phyloP scores from a whole-genome alignment of 2,329 filamentous ascomycete genomes.

The Penicillium sp. region DNA sequence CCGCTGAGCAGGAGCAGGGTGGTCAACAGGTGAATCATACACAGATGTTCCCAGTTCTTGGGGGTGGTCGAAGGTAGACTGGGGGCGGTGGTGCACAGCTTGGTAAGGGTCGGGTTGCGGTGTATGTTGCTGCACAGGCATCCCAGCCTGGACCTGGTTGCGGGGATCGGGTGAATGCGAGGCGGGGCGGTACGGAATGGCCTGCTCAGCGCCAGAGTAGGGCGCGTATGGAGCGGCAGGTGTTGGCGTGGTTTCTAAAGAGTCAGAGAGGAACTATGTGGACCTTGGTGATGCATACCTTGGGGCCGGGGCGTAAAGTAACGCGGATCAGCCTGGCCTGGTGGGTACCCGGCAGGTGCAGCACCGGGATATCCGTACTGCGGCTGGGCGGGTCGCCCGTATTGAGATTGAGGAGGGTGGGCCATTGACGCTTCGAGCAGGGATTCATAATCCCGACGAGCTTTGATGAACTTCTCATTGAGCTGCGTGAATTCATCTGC shows the following conservation, averaged over 20 bases:
- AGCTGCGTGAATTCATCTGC: constrained; percentile 96
- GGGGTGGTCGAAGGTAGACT: constrained; percentile 70
- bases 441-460: constrained; percentile 91
- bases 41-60: constrained; percentile 78
- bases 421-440: constrained; percentile 97
- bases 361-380: constrained; percentile 37
- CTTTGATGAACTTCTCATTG: constrained; percentile 99
- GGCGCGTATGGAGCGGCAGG: constrained; percentile 51
- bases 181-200: constrained; percentile 42
- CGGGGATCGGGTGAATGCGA: constrained; percentile 46
- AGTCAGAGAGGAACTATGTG: constrained; percentile 1
- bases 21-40: constrained; percentile 71
- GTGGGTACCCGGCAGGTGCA: constrained; percentile 36
- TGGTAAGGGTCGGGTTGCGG: constrained; percentile 52
- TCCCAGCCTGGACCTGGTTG: constrained; percentile 35
- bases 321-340: constrained; percentile 62
- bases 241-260: constrained; percentile 34
- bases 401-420: constrained; percentile 78
- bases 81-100: constrained; percentile 56
- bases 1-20: constrained; percentile 28
- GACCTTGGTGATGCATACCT: constrained; percentile 32
- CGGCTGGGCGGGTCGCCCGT: constrained; percentile 60
- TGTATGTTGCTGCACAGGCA: constrained; percentile 48
- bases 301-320: constrained; percentile 64
- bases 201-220: constrained; percentile 66